These are phyloP conservation scores for Kandelia obovata DNA, from an alignment of 345 rosid genomes.

Conservation along the genomic window DNA sequence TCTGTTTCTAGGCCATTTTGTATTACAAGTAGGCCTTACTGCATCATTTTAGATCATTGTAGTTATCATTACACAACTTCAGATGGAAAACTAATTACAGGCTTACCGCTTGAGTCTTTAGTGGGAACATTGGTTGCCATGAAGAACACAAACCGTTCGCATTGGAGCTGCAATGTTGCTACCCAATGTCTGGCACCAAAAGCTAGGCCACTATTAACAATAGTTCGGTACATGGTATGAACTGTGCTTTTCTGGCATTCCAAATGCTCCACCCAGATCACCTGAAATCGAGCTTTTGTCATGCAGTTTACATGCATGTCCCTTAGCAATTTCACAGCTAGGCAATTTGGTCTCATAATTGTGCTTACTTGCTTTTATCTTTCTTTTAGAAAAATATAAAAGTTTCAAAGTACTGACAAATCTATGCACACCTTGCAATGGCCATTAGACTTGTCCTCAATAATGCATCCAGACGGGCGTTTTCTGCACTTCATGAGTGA, in stretches of 20 bases:
- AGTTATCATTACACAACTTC: not conserved
- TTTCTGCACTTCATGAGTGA: slow-evolving; percentile 77
- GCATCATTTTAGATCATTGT: not conserved
- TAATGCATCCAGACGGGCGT: slow-evolving; percentile 96
- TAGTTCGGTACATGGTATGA: slow-evolving; percentile 67
- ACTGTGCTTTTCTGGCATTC: slow-evolving; percentile 73
- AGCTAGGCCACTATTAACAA: slow-evolving; percentile 79
- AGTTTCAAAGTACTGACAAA: no score
- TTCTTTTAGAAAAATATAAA: no score
- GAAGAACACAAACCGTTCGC: slow-evolving; percentile 91
- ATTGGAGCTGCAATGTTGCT: slow-evolving; percentile 76
- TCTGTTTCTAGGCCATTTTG: no score
- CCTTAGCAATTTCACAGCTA: no score
- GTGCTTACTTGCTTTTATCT: no score
- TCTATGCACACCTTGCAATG: slow-evolving; percentile 65
- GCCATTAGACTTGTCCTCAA: slow-evolving; percentile 83
- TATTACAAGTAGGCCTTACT: no score
- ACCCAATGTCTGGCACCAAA: slow-evolving; percentile 96
- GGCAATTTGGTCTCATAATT: no score
- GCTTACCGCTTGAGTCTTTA: slow-evolving; percentile 82
- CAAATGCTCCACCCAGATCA: slow-evolving; percentile 91
- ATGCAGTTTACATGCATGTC: not conserved
- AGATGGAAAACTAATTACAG: not conserved
- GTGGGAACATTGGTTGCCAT: slow-evolving; percentile 99
- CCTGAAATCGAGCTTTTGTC: slow-evolving; percentile 36